phyloP scores from a whole-genome alignment of 2,329 filamentous ascomycete genomes.

The Pseudogymnoascus verrucosus region DNA sequence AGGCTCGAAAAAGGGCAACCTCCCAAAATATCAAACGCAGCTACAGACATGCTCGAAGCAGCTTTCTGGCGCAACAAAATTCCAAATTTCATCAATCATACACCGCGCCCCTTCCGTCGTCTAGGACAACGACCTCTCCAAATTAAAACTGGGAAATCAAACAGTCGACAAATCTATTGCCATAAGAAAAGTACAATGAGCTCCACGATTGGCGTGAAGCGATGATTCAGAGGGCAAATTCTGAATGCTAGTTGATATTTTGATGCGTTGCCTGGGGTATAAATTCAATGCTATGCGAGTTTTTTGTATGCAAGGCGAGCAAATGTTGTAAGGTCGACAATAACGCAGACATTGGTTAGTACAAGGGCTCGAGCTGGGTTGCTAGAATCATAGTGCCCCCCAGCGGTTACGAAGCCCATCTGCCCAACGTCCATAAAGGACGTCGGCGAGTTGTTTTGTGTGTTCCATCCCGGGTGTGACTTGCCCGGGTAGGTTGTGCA shows the following conservation, averaged over 20 bases:
- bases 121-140: conserved; percentile 1
- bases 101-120: neutral
- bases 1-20: conserved; percentile 1
- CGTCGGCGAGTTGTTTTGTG: conserved; percentile 78
- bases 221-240: neutral
- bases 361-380: neutral
- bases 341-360: conserved; percentile 6
- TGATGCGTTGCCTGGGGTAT: neutral
- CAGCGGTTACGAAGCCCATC: conserved; percentile 71
- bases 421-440: conserved; percentile 84
- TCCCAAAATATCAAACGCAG: neutral
- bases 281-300: conserved; percentile 4
- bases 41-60: conserved; percentile 6
- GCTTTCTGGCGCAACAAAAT: neutral
- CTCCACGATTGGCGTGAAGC: neutral
- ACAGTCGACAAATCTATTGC: conserved; percentile 4
- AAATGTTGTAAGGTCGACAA: neutral
- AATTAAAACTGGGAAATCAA: conserved; percentile 6
- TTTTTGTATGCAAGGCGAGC: conserved; percentile 3
- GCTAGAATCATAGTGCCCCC: conserved; percentile 31
- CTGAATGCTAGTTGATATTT: conserved; percentile 1
- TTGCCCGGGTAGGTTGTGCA: conserved; percentile 46
- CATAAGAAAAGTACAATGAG: conserved; percentile 5
- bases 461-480: conserved; percentile 77
- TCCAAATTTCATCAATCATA: conserved; percentile 7